Conservation (phyloP, 192 early-diverging fungal genomes). For the Linderina pennispora region DNA sequence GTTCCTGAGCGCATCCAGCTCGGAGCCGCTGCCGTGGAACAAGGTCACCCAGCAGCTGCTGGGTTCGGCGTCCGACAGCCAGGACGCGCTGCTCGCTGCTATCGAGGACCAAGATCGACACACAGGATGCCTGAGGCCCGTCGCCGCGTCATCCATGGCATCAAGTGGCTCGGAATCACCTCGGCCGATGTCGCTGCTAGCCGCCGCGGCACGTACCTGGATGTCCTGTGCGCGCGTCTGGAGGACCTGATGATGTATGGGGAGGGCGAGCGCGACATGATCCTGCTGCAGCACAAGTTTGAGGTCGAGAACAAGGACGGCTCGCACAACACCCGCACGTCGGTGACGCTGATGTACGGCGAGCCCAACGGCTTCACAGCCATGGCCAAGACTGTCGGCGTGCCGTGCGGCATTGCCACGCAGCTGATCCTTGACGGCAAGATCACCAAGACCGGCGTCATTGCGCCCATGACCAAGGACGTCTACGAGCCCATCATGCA, state of each 20-base stretch:
- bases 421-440: conserved; percentile 89
- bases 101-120: conserved; percentile 63
- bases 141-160: conserved; percentile 61
- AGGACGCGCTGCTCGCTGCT: conserved; percentile 50
- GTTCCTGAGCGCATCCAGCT: conserved; percentile 50
- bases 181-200: conserved; percentile 59
- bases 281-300: conserved; percentile 96
- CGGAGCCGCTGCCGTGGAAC: conserved; percentile 68
- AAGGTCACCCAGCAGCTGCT: conserved; percentile 60
- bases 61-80: conserved; percentile 11
- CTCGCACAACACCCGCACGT: conserved; percentile 78
- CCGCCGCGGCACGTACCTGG: conserved; percentile 71
- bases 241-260: conserved; percentile 96
- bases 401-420: conserved; percentile 93
- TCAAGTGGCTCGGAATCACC: conserved; percentile 84
- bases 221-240: conserved; percentile 92
- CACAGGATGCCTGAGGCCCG: conserved; percentile 51
- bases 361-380: conserved; percentile 81
- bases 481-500: conserved; percentile 89
- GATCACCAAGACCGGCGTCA: conserved; percentile 70
- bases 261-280: conserved; percentile 90
- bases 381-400: conserved; percentile 97
- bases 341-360: conserved; percentile 91
- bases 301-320: conserved; percentile 89
- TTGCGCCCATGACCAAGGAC: conserved; percentile 87